Evolutionary conservation across 208 protist genomes (phyloP), one percentile per base, ranked within the genome.

Genomic region (Trypanosoma boissoni): DNA sequence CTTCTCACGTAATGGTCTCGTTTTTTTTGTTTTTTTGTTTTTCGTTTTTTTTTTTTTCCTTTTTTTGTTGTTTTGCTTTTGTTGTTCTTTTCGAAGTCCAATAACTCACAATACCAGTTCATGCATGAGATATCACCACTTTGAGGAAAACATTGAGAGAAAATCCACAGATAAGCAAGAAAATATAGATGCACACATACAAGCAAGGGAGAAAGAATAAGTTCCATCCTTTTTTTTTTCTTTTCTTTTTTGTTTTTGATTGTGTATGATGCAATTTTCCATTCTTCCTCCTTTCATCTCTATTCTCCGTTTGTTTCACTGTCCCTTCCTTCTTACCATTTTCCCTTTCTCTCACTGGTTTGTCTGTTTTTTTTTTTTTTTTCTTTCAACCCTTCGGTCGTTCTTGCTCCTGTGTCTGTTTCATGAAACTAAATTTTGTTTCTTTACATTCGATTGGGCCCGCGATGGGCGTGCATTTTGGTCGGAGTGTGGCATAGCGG

Each of bases 401-500:
- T 39, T 39, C 6, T 39, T 24, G 44, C 44, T 29, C 10, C 14
- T 50, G 6, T 50, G 44, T 14, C 8, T 14, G 6, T 31, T 10
- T 29, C 14, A 14, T 50, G 9, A 14, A 14, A 6, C 23, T 50
- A 14, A 6, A 50, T 10, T 14, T 50, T 6, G 26, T 29, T 14
- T 24, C 9, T 29, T 31, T 31, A 50, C 44, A 29, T 24, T n/a
- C n/a, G n/a, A n/a, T n/a, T n/a, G n/a, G n/a, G n/a, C n/a, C n/a
- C n/a, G n/a, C n/a, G n/a, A n/a, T n/a, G n/a, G n/a, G 56, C 58
- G 29, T 82, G 58, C 16, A 72, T 72, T 58, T 79, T 81, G 58
- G 71, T 87, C 12, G 86, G 76, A 20, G 86, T 76, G 74, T 97
- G 94, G 64, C 94, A 97, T 29, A 97, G 74, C 3, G 94, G 94